Conservation (phyloP, 768 basidiomycete genomes). For the Pholiota conissans region DNA sequence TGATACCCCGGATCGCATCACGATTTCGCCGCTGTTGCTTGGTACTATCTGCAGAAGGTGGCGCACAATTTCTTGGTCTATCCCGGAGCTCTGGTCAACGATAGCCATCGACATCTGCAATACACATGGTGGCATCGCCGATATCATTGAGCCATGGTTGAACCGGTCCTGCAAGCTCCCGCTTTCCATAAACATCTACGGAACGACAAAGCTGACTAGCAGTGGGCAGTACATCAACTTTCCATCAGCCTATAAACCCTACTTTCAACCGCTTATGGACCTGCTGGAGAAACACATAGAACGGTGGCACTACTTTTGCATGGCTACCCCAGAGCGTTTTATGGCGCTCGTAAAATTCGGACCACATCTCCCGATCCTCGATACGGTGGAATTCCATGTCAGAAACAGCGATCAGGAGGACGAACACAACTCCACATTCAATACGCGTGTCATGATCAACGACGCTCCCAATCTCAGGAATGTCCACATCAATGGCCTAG, state of each 20-base stretch:
- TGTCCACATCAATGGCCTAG: not conserved
- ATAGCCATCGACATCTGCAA: not conserved
- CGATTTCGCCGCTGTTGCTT: not conserved
- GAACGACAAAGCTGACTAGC: not conserved
- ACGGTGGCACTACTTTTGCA: not conserved
- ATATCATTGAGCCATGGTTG: not conserved
- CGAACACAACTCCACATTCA: not conserved
- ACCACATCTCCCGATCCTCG: not conserved
- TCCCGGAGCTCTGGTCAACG: conserved; percentile 6
- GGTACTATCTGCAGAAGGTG: conserved; percentile 3
- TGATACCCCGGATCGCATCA: not conserved
- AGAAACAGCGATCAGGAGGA: too few relatives aligned
- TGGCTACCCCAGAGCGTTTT: not conserved
- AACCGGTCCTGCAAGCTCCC: conserved; percentile 2
- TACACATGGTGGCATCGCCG: not conserved
- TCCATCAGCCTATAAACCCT: not conserved
- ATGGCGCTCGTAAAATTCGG: not conserved
- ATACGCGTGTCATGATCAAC: not conserved
- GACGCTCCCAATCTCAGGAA: not conserved
- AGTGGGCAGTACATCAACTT: not conserved
- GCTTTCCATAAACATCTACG: not conserved
- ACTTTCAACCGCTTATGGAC: not conserved
- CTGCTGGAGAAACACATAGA: not conserved
- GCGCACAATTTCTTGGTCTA: conserved; percentile 7
- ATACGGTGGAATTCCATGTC: too few relatives aligned